A percentile compares a stretch with the other conserved stretches of the same genome.
phyloP scores from a whole-genome alignment of 2,329 filamentous ascomycete genomes.

The Monilinia polystroma region DNA sequence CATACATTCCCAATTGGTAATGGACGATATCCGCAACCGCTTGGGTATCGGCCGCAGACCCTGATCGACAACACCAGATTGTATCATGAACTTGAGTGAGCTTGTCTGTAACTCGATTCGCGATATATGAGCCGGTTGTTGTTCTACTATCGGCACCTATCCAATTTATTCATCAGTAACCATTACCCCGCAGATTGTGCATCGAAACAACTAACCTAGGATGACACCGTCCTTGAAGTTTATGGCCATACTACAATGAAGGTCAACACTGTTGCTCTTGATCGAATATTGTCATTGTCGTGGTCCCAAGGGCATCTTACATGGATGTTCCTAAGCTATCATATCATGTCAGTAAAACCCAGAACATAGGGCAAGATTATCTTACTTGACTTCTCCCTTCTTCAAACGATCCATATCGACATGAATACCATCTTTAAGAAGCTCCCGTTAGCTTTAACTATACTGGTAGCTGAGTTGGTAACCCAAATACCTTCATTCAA shows the following conservation, averaged over 20 bases:
- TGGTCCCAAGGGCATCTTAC: slow-evolving; percentile 52
- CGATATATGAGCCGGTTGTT: slow-evolving; percentile 96
- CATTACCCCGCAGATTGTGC: not conserved
- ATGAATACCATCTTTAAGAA: slow-evolving; percentile 85
- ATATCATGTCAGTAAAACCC: slow-evolving; percentile 8
- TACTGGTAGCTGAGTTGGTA: slow-evolving; percentile 26
- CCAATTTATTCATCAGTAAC: slow-evolving; percentile 26
- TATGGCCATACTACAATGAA: slow-evolving; percentile 79
- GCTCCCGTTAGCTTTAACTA: slow-evolving; percentile 36
- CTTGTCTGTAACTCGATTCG: slow-evolving; percentile 99
- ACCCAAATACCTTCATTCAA: slow-evolving; percentile 59
- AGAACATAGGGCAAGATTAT: slow-evolving; percentile 29
- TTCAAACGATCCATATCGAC: slow-evolving; percentile 98
- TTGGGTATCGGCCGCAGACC: slow-evolving; percentile 95
- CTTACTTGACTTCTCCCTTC: slow-evolving; percentile 98
- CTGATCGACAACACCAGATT: slow-evolving; percentile 99
- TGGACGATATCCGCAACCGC: slow-evolving; percentile 97
- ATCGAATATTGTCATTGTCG: slow-evolving; percentile 26
- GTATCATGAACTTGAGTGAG: slow-evolving; percentile 97
- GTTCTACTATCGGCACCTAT: slow-evolving; percentile 91
- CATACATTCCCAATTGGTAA: slow-evolving; percentile 92
- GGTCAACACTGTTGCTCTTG: slow-evolving; percentile 34
- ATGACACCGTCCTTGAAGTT: slow-evolving; percentile 99
- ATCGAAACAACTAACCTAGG: slow-evolving; percentile 57
- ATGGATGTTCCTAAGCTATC: slow-evolving; percentile 92